Base-by-base conservation (phyloP, 1,284 basidiomycete genomes). In the Anthracocystis setariae region DNA sequence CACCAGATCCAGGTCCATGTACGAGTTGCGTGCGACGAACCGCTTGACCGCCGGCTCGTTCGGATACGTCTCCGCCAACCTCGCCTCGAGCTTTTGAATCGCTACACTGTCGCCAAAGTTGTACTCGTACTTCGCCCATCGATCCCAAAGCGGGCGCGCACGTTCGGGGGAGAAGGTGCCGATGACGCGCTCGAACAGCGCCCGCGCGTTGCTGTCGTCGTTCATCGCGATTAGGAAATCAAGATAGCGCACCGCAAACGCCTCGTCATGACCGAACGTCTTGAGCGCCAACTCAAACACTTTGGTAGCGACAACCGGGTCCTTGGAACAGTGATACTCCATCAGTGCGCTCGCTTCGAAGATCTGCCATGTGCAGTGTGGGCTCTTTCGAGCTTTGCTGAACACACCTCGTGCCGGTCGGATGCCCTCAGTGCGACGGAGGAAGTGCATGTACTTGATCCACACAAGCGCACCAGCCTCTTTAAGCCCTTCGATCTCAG, bases 201-300 rank as follows among this genome's bases (percentile, higher is more conserved):
- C 94, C 43, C 95, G 90, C 0, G 94, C 95, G 85, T 98, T 94
- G 81, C 90, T 93, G 78, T 94, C 91, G 83, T 98, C 95, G 82
- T 98, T 98, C 84, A 96, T 89, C 18, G 90, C 91, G 72, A 98
- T 91, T 71, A 98, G 86, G 86, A 96, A 98, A 29, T 90, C 89
- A 39, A 99, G 88, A 84, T 98, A 97, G 53, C 90, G 88, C 58
- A 92, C 85, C 10, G 96, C 92, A 75, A 90, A 97, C 0, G 78
- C 75, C 57, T 77, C 88, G 71, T 97, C 92, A 25, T 91, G 88
- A 5, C 88, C 88, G 82, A 93, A 97, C 5, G 87, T 85, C 80
- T 94, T 92, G 80, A 96, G 85, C n/a, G 94, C 95, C 65, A 92
- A 90, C 83, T 97, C 93, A 79, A 97, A 98, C 64, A 98, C 95